Conservation (phyloP, 148 eudicot species). For the Pharnaceum exiguum region DNA sequence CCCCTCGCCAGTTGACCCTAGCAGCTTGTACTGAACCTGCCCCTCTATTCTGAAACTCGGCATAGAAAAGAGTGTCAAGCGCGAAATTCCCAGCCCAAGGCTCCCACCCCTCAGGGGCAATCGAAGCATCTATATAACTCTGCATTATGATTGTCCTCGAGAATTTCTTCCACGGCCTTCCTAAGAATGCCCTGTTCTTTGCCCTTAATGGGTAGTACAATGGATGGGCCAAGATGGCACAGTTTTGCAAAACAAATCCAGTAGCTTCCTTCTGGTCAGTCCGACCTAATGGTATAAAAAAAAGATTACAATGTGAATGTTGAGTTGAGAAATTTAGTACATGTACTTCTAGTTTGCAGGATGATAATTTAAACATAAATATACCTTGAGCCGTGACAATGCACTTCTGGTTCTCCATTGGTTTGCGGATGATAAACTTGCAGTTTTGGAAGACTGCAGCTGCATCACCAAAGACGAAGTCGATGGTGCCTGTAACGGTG, state of each 20-base stretch:
- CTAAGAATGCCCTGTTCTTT: constrained; percentile 31
- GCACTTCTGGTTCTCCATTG: constrained; percentile 31
- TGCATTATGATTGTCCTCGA: constrained; percentile 44
- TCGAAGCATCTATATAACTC: constrained; percentile 26
- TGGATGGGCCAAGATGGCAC: constrained; percentile 29
- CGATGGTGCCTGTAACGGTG: constrained; percentile 61
- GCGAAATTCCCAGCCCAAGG: constrained; percentile 29
- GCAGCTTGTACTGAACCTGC: constrained; percentile 24
- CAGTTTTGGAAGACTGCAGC: constrained; percentile 54
- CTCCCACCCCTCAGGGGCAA: constrained; percentile 51
- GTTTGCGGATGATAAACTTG: constrained; percentile 42
- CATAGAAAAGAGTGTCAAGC: constrained; percentile 35
- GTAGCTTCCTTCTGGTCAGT: constrained; percentile 21
- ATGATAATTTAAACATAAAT: constrained; percentile 13
- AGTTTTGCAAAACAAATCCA: constrained; percentile 44
- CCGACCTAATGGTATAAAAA: no score
- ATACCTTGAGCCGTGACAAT: constrained; percentile 54
- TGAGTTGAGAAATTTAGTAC: no score
- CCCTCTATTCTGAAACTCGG: constrained; percentile 49
- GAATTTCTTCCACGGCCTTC: constrained; percentile 46
- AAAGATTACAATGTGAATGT: no score
- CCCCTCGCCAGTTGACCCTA: constrained; percentile 58
- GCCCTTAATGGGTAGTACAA: constrained; percentile 4
- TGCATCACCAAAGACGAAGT: constrained; percentile 62
- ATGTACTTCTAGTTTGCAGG: constrained; percentile 25